A percentile compares a stretch with the other conserved stretches of the same genome.
Conservation (phyloP, 805 yeast species). For the Candida lessepsii region DNA sequence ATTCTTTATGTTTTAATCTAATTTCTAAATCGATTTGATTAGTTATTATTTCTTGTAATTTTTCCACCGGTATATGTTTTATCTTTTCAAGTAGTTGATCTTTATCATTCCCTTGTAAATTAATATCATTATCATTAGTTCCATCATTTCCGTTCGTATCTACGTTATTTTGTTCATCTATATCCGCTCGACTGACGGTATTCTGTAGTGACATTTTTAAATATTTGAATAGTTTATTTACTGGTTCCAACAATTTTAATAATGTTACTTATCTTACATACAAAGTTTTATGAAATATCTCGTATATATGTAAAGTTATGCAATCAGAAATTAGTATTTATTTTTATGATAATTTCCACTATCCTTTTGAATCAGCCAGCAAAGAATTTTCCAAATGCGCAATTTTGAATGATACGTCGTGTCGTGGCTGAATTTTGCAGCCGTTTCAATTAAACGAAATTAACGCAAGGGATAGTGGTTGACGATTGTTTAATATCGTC, state of each 20-base stretch:
- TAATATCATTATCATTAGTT: background rate
- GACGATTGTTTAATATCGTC: background rate
- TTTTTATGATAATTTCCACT: background rate
- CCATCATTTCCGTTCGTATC: background rate
- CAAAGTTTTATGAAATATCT: background rate
- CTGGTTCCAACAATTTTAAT: conserved; percentile 1
- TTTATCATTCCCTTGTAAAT: background rate
- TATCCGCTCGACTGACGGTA: conserved; percentile 3
- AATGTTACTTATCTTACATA: background rate
- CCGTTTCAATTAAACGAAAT: background rate
- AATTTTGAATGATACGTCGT: conserved; percentile 7
- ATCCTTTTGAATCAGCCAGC: conserved; percentile 6
- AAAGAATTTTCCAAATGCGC: conserved; percentile 8
- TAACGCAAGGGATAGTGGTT: too few species aligned
- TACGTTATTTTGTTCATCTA: conserved; percentile 7
- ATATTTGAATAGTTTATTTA: conserved; percentile 5
- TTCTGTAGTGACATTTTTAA: conserved; percentile 9
- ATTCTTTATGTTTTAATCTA: conserved; percentile 57
- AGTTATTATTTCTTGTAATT: conserved; percentile 33
- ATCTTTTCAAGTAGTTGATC: conserved; percentile 10
- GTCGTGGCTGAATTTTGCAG: conserved; percentile 3
- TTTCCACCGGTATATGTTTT: conserved; percentile 23
- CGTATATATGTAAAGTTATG: background rate
- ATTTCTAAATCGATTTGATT: conserved; percentile 60
- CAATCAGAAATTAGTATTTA: background rate